Base-by-base conservation (phyloP, 345 rosid species). In the Eucalyptus leucophloia region DNA sequence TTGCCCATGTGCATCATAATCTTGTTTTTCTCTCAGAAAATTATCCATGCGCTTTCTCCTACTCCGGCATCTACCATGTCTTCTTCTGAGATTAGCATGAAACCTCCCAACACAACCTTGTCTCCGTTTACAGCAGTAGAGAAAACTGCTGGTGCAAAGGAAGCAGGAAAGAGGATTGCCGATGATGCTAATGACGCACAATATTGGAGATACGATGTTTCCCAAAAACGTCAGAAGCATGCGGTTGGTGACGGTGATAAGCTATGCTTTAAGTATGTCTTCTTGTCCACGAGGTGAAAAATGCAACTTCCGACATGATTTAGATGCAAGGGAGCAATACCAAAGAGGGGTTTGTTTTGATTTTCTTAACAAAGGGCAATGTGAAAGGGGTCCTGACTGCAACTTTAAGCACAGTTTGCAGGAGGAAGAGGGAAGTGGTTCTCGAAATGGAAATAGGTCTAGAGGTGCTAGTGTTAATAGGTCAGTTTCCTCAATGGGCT, bases 371-470 rank as follows among this genome's bases (percentile, higher is more conserved):
- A 98, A 96, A 94, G 98, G 99, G 53, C 95, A 93, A 88, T 96
- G 99, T 92, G 98, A 96, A 93, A 96, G 93, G 90, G 99, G 99
- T 87, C 98, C 97, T 88, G 98, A 95, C 50, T 98, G 99, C 93
- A 96, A 89, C 92, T 98, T 94, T 92, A 96, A 96, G 94, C 99
- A 98, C 90, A 92, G 93, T 88, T 96, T 96, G 81, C 98, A 94
- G 93, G 92, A 92, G 91, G 95, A 92, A 90, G 94, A 92, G 88
- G 92, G 92, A 89, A 92, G 89, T 50, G 6, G 89, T 91, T 87
- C 96, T 86, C 94, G 88, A 65, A 92, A 86, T 91, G 92, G 93
- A 89, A 93, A 91, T 54, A 90, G 93, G 89, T 93, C 95, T 91
- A 95, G 93, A 91, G 94, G 89, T 92, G 87, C 23, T 49, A 49